Evolutionary conservation across 2,329 filamentous ascomycete species (phyloP), one percentile per base, ranked within the genome.

Genomic region (Ustulina deusta): DNA sequence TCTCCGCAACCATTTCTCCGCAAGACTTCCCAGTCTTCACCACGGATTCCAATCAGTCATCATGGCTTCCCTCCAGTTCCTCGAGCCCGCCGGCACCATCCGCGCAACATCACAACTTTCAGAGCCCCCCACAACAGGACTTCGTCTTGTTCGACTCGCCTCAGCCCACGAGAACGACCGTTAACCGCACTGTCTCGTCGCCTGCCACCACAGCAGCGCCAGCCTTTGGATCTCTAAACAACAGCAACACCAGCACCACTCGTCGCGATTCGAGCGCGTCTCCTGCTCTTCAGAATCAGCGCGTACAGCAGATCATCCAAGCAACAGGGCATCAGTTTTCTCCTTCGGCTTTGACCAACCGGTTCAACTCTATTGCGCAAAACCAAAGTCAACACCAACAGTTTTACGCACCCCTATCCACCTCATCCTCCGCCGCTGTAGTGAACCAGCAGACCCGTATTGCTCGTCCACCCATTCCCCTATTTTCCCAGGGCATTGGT

Each of bases 21-120:
- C 87, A 85, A 88, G 90, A 90, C 88, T 88, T 86, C 75, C 78
- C 85, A 88, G 89, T 92, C 90, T 90, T 91, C 90, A 93, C 86
- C 87, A 94, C 91, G 91, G 91, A 91, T 92, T 87, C 89, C 81
- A 79, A 82, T 80, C 85, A 86, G 83, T 88, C 89, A 93, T 76
- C 86, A 94, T 94, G 92, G 92, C 91, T 86, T 89, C 87, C 90
- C 86, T 89, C 89, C 84, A 88, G 83, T 84, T 83, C 85, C 78
- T 76, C 84, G 80, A 87, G 83, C 85, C 86, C 84, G 86, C 87
- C 87, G 88, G 88, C 87, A 83, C 75, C 82, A 83, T 80, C 87
- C 83, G 85, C 85, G 83, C 87, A 87, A 83, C 81, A 87, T 83
- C 80, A 77, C 82, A 78, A 76, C 80, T 81, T 80, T 83, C 81